These are phyloP conservation scores for Phoma sp. DNA, from an alignment of 2,329 filamentous ascomycete species.

Conservation along the genomic window DNA sequence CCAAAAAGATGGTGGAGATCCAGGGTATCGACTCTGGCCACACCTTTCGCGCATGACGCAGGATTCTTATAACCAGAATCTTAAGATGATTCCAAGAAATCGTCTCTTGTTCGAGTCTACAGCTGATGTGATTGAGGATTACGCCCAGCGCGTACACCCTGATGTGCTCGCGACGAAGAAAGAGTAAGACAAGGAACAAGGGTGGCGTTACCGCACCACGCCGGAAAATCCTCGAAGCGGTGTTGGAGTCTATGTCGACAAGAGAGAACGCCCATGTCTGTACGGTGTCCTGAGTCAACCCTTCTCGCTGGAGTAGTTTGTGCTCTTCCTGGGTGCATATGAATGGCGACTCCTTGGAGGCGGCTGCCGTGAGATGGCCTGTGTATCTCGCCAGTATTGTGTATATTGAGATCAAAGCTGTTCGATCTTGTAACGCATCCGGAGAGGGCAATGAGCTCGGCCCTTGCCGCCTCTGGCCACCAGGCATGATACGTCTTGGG, in stretches of 20 bases:
- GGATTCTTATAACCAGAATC: slow-evolving; percentile 33
- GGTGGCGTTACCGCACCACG: slow-evolving; percentile 25
- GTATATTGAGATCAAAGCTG: slow-evolving; percentile 28
- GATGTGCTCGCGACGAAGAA: slow-evolving; percentile 41
- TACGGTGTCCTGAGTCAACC: slow-evolving; percentile 26
- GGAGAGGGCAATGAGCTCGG: background rate
- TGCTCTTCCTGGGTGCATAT: slow-evolving; percentile 28
- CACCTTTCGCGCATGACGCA: slow-evolving; percentile 40
- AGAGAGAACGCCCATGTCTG: slow-evolving; percentile 37
- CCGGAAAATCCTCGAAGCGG: slow-evolving; percentile 30
- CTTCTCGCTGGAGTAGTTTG: slow-evolving; percentile 24
- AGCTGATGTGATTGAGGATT: slow-evolving; percentile 35
- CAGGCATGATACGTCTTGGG: slow-evolving; percentile 1
- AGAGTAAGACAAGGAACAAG: slow-evolving; percentile 42
- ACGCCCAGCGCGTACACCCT: slow-evolving; percentile 27
- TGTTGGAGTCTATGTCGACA: slow-evolving; percentile 22
- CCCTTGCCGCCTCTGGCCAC: background rate
- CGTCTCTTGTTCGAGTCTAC: slow-evolving; percentile 20
- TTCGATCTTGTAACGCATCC: background rate
- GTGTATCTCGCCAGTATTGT: slow-evolving; percentile 40
- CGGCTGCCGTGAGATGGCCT: slow-evolving; percentile 16
- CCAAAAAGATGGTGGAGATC: slow-evolving; percentile 37
- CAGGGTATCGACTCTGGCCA: slow-evolving; percentile 44
- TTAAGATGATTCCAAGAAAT: slow-evolving; percentile 35
- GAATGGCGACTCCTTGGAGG: slow-evolving; percentile 13